phyloP scores from a whole-genome alignment of 352 stramenopile species.

The Pythium scleroteichum region DNA sequence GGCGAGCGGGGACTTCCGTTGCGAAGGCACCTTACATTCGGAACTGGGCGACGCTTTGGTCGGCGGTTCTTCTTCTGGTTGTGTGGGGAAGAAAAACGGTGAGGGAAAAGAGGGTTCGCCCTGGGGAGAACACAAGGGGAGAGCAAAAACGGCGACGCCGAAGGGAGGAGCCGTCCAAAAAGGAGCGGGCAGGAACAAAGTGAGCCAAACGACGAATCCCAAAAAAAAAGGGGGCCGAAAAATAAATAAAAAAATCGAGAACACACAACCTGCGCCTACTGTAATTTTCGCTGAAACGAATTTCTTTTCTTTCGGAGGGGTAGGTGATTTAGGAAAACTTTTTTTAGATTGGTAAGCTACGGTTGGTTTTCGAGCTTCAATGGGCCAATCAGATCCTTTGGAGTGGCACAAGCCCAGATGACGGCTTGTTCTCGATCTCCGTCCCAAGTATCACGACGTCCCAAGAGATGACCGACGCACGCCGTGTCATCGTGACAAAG shows the following conservation, averaged over 20 bases:
- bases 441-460: not conserved
- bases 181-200: slow-evolving; percentile 16
- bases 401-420: slow-evolving; percentile 12
- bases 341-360: slow-evolving; percentile 12
- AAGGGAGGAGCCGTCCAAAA: slow-evolving; percentile 21
- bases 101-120: slow-evolving; percentile 18
- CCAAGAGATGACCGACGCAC: not conserved
- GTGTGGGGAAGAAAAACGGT: slow-evolving; percentile 35
- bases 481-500: not conserved
- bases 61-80: slow-evolving; percentile 34
- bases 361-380: slow-evolving; percentile 12
- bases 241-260: slow-evolving; percentile 25
- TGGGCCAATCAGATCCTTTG: slow-evolving; percentile 13
- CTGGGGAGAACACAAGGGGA: slow-evolving; percentile 1
- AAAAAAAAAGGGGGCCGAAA: slow-evolving; percentile 22
- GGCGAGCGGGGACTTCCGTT: not conserved
- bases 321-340: slow-evolving; percentile 21
- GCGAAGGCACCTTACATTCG: slow-evolving; percentile 19
- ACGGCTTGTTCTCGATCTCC: not conserved
- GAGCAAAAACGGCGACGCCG: slow-evolving; percentile 19
- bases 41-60: slow-evolving; percentile 30
- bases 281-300: slow-evolving; percentile 7
- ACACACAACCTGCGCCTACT: slow-evolving; percentile 5
- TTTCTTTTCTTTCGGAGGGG: slow-evolving; percentile 31
- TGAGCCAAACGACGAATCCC: slow-evolving; percentile 25